Evolutionary conservation across 2,329 filamentous ascomycete genomes (phyloP).

Genomic region (Pyrenochaeta sp.): DNA sequence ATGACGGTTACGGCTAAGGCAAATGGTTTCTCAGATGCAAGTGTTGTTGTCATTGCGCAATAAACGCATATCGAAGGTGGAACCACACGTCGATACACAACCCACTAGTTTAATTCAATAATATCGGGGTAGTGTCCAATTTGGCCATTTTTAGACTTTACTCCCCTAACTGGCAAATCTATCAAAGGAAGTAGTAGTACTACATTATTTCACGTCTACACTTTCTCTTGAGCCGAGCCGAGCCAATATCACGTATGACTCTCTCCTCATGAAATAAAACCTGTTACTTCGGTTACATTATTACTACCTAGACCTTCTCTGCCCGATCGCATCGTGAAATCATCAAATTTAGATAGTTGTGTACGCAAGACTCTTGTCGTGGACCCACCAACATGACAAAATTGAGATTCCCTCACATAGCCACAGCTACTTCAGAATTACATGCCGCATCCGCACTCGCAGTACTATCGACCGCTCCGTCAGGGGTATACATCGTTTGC

Average conservation of each 20-base stretch:
- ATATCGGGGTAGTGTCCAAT: no score
- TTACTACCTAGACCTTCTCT: conserved; percentile 8
- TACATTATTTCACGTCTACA: no score
- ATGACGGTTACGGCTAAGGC: not conserved
- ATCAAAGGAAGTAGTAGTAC: no score
- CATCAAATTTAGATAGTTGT: conserved; percentile 11
- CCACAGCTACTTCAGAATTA: conserved; percentile 12
- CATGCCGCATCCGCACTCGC: conserved; percentile 8
- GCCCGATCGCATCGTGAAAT: conserved; percentile 14
- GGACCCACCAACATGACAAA: not conserved
- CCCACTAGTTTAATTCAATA: no score
- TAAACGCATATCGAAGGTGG: not conserved
- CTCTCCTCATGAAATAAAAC: not conserved
- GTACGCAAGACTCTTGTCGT: conserved; percentile 6
- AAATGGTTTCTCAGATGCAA: not conserved
- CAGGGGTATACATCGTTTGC: conserved; percentile 47
- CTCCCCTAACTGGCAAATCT: no score
- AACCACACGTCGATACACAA: no score
- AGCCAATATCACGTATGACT: no score
- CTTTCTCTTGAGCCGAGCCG: no score
- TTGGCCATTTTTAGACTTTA: no score
- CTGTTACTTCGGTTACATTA: conserved; percentile 19
- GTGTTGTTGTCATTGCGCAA: not conserved
- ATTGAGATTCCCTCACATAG: conserved; percentile 14
- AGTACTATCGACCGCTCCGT: conserved; percentile 29